These are phyloP conservation scores for Mrakiaceae sp. DNA, from an alignment of 1,284 basidiomycete genomes.

Conservation along the genomic window DNA sequence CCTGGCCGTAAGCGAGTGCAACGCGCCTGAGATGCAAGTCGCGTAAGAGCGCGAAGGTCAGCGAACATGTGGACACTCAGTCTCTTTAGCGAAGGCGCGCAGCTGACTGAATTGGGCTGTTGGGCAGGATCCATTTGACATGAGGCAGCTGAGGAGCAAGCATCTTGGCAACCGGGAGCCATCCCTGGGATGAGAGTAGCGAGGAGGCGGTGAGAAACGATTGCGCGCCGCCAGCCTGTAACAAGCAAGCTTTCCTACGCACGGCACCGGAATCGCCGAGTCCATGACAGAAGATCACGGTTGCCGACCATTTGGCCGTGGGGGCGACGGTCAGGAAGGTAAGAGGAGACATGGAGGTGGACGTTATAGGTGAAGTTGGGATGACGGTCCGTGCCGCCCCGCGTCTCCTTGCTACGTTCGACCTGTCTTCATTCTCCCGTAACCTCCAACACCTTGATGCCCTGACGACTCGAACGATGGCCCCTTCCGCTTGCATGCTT, in stretches of 20 bases:
- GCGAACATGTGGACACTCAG: no score
- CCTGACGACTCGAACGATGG: no score
- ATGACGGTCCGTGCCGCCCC: no score
- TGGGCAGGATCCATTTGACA: slow-evolving; percentile 35
- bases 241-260: background rate
- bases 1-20: no score
- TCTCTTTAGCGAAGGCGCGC: no score
- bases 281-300: slow-evolving; percentile 78
- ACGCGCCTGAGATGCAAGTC: no score
- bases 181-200: slow-evolving; percentile 47
- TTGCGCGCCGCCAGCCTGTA: background rate
- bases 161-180: slow-evolving; percentile 64
- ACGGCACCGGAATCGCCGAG: slow-evolving; percentile 29
- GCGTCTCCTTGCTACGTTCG: no score
- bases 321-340: slow-evolving; percentile 11
- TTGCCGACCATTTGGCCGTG: slow-evolving; percentile 58
- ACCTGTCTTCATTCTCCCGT: no score
- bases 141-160: slow-evolving; percentile 48
- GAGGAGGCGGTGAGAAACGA: background rate
- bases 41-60: no score
- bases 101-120: background rate
- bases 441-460: no score
- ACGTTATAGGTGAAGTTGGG: background rate
- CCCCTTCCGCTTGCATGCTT: no score
- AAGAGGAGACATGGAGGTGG: slow-evolving; percentile 1